phyloP scores from a whole-genome alignment of 2,329 filamentous ascomycete species.

The Cadophora gregata region DNA sequence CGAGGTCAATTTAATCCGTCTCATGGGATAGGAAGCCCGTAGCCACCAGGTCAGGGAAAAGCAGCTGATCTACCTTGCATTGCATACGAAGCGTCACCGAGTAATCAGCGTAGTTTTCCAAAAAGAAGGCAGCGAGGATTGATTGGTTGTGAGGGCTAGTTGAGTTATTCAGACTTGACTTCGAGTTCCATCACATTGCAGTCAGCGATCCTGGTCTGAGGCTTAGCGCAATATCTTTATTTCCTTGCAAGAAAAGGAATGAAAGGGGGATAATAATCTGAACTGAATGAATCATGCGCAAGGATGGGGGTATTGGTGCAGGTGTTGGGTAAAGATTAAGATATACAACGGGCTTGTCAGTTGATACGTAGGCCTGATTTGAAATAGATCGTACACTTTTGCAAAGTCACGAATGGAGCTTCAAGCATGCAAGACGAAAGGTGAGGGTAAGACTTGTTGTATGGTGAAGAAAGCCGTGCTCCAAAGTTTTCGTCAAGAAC shows the following conservation, averaged over 20 bases:
- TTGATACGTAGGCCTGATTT: background rate
- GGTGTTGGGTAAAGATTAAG: background rate
- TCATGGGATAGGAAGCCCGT: background rate
- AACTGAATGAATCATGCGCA: background rate
- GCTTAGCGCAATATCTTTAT: too few species aligned
- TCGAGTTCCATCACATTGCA: too few species aligned
- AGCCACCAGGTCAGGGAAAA: background rate
- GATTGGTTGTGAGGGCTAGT: background rate
- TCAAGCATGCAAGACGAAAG: too few species aligned
- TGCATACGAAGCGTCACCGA: background rate
- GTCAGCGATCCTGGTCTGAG: too few species aligned
- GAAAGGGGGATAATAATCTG: too few species aligned
- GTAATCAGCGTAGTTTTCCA: background rate
- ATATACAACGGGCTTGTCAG: background rate
- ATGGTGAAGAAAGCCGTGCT: too few species aligned
- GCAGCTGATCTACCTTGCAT: conserved; percentile 9
- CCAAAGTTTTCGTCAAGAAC: too few species aligned
- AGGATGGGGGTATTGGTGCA: background rate
- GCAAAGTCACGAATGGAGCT: too few species aligned
- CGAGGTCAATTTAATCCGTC: background rate
- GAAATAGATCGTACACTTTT: too few species aligned
- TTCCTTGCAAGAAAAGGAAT: too few species aligned
- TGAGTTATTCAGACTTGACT: too few species aligned
- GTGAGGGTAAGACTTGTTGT: too few species aligned
- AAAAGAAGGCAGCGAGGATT: background rate